Evolutionary conservation across 1,139 yeast genomes (phyloP).

Genomic region (Saccharomyces hybrid): DNA sequence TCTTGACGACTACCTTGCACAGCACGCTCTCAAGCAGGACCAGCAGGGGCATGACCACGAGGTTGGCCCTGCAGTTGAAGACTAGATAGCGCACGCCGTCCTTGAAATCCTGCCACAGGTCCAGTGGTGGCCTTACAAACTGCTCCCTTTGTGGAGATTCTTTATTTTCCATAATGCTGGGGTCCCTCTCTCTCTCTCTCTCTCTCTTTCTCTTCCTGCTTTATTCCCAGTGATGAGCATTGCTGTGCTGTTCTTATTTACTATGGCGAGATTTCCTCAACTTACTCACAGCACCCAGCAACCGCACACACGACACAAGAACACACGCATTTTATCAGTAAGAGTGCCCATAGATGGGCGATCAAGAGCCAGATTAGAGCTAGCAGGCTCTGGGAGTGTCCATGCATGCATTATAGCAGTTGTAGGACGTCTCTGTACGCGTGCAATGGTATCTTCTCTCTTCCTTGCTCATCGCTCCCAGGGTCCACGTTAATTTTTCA

Average conservation of each 20-base stretch:
- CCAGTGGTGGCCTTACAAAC: constrained; percentile 20
- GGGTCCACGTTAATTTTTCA: constrained; percentile 1
- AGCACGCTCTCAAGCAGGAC: constrained; percentile 42
- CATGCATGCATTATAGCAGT: not conserved
- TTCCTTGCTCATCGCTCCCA: not conserved
- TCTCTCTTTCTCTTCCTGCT: not conserved
- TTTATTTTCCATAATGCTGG: not conserved
- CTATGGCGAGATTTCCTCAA: not conserved
- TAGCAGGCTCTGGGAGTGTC: too few species aligned
- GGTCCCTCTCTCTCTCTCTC: not conserved
- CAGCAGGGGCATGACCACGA: constrained; percentile 43
- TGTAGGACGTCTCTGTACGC: not conserved
- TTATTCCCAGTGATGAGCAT: not conserved
- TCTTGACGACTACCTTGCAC: constrained; percentile 44
- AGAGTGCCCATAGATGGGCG: not conserved
- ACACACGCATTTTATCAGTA: not conserved
- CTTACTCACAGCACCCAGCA: not conserved
- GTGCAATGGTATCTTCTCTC: not conserved
- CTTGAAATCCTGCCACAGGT: constrained; percentile 40
- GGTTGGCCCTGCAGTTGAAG: constrained; percentile 40
- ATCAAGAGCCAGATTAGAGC: not conserved
- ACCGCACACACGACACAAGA: not conserved
- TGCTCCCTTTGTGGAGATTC: constrained; percentile 2
- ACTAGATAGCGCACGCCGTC: constrained; percentile 39
- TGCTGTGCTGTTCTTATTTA: not conserved